Evolutionary conservation across 2,329 filamentous ascomycete species (phyloP).

Genomic region (Alternaria dauci): DNA sequence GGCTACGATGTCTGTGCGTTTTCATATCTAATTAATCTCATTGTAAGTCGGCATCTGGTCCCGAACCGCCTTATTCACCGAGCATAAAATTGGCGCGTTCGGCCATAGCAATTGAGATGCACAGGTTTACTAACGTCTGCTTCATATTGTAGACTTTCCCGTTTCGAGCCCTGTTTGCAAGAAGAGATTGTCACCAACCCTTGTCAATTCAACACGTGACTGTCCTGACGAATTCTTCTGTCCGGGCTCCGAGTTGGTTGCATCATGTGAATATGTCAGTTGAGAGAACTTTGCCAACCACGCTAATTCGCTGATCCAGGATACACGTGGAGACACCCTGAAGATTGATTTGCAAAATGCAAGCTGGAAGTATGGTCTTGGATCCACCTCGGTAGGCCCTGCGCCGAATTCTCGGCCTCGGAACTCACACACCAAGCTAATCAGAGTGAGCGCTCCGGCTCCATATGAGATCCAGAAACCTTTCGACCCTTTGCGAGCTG

Average conservation of each 20-base stretch:
- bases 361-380: too few species aligned
- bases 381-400: not conserved
- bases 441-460: not conserved
- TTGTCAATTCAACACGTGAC: not conserved
- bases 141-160: not conserved
- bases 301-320: not conserved
- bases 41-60: not conserved
- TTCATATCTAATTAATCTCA: not conserved
- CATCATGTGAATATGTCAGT: not conserved
- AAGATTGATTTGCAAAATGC: not conserved
- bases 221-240: not conserved
- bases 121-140: not conserved
- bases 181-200: not conserved
- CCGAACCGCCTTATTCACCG: not conserved
- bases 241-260: not conserved
- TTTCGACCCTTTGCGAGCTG: not conserved
- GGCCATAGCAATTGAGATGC: not conserved
- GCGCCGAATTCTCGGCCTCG: not conserved
- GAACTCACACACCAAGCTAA: not conserved
- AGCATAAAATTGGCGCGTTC: not conserved
- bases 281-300: not conserved
- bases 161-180: not conserved
- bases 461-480: not conserved
- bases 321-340: not conserved
- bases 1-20: not conserved